Evolutionary conservation across 169 alveolate genomes (phyloP), one percentile per base, ranked within the genome.

Genomic region (Cryptosporidium baileyi): DNA sequence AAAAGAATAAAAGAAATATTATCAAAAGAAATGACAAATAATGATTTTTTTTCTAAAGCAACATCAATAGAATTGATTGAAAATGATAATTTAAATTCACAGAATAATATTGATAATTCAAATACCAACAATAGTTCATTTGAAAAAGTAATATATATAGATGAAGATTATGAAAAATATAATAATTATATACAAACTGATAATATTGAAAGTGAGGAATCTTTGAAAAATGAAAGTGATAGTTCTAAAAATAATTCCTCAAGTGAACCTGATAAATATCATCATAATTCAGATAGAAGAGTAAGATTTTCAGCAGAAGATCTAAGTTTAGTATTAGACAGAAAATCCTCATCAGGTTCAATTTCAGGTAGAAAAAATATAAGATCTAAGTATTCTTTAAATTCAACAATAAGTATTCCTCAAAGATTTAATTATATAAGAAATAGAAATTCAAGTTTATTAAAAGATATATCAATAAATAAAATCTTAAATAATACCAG

Each of bases 391-490:
- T 52, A 74, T 5, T 30, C 36, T 13, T 9, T 38, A 22, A 51
- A 3, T 38, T 19, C 43, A 4, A 19, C 60, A 32, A 74, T 74
- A 2, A 52, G 61, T 22, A 74, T 74, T 22, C 85, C 85, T 38
- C 67, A 59, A 57, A 74, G 85, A 36, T 74, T n/a, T 19, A 74
- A 74, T 22, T 74, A 74, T 74, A 49, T 74, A 22, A 74, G 85
- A 36, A 74, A 74, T 54, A 51, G 67, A 22, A 51, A 74, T 26
- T 54, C 85, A 4, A 74, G 85, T 17, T 22, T 54, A 24, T 51
- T 74, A 45, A 74, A 74, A 41, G 85, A 74, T n/a, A 57, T 74
- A 24, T 74, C 85, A 30, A 74, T 74, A 28, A 74, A 57, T 1
- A 51, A 74, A 19, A 74, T 74, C 19, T 34, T 74, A 40, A 67